Percentiles rank a stretch among this genome's conserved stretches.
phyloP scores from a whole-genome alignment of 805 yeast species.

The Saccharomycopsis malanga region DNA sequence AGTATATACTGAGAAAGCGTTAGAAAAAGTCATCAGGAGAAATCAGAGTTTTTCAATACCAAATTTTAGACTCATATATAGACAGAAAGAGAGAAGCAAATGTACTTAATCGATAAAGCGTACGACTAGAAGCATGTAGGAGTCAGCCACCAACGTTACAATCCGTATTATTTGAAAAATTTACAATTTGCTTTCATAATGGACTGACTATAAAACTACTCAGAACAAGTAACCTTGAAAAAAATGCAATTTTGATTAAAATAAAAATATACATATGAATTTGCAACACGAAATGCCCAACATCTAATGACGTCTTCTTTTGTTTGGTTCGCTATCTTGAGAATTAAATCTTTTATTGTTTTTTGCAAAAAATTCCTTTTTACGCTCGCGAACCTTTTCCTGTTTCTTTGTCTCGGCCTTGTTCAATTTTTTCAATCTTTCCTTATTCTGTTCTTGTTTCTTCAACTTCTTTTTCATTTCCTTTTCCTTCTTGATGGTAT shows the following conservation, averaged over 20 bases:
- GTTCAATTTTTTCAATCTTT: conserved; percentile 67
- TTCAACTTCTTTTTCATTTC: conserved; percentile 60
- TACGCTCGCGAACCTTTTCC: conserved; percentile 76
- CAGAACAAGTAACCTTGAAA: no score
- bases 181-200: not conserved
- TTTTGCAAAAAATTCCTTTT: conserved; percentile 76
- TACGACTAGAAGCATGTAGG: no score
- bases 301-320: not conserved
- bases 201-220: no score
- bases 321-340: conserved; percentile 12
- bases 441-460: conserved; percentile 54
- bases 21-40: no score
- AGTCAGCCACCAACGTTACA: no score
- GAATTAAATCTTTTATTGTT: conserved; percentile 40
- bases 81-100: no score
- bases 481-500: conserved; percentile 79
- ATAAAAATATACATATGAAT: not conserved
- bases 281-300: not conserved
- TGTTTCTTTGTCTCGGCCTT: conserved; percentile 60
- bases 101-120: no score
- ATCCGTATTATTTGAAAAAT: no score
- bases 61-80: no score
- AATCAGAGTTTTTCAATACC: no score
- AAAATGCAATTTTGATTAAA: no score
- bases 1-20: no score